These are phyloP conservation scores for Pythium insidiosum DNA, from an alignment of 352 stramenopile genomes.

Conservation along the genomic window DNA sequence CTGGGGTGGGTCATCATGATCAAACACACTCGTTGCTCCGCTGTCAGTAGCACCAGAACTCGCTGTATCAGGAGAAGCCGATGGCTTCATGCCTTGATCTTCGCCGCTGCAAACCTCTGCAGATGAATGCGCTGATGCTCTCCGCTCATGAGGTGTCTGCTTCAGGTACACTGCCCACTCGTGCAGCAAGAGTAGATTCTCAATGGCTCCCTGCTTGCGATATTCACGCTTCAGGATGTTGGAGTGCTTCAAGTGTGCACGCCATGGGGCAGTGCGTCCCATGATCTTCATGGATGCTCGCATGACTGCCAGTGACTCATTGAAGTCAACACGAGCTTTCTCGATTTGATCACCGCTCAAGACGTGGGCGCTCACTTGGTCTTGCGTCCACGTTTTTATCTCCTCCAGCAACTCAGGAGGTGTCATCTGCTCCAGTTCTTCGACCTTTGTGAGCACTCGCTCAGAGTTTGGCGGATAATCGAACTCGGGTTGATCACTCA, in stretches of 20 bases:
- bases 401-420: constrained; percentile 33
- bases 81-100: not conserved
- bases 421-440: constrained; percentile 33
- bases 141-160: no score
- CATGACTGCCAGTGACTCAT: constrained; percentile 38
- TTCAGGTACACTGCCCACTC: constrained; percentile 55
- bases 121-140: no score
- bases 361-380: constrained; percentile 21
- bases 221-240: constrained; percentile 57
- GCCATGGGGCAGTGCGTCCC: constrained; percentile 46
- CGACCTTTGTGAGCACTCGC: not conserved
- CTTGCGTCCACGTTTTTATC: constrained; percentile 23
- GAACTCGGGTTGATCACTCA: not conserved
- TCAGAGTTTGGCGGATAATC: not conserved
- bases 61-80: not conserved
- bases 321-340: constrained; percentile 23
- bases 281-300: constrained; percentile 49
- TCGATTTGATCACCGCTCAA: constrained; percentile 21
- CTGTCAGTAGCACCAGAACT: constrained; percentile 17
- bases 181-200: constrained; percentile 42
- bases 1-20: constrained; percentile 36
- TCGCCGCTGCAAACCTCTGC: not conserved
- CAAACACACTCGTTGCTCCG: constrained; percentile 8
- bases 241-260: constrained; percentile 48
- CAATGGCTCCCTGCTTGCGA: constrained; percentile 36